phyloP scores from a whole-genome alignment of 169 alveolate genomes.

The Cryptosporidium sp. region DNA sequence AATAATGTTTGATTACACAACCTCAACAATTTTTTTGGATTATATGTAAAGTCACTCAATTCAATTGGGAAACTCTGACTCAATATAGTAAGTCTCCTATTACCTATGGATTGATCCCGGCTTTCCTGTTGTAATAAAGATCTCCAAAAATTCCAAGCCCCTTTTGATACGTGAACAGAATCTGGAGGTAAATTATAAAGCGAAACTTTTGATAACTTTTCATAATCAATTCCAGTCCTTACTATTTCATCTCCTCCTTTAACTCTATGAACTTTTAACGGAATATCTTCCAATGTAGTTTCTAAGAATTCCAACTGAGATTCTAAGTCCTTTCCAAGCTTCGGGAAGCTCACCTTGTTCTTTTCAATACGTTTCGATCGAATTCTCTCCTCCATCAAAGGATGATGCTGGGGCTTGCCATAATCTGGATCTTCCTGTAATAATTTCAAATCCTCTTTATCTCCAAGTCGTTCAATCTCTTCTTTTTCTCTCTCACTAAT shows the following conservation, averaged over 20 bases:
- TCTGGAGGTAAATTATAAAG: slow-evolving; percentile 44
- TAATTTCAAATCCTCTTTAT: background rate
- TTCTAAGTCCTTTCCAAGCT: slow-evolving; percentile 23
- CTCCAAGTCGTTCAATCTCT: background rate
- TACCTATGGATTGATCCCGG: slow-evolving; percentile 15
- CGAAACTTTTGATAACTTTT: slow-evolving; percentile 19
- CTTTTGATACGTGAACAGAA: slow-evolving; percentile 6
- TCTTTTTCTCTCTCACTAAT: slow-evolving; percentile 12
- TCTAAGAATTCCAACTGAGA: slow-evolving; percentile 27
- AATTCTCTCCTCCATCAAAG: slow-evolving; percentile 43
- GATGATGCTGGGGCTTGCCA: slow-evolving; percentile 60
- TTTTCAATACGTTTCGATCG: background rate
- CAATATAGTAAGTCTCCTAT: slow-evolving; percentile 10
- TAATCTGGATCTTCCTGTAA: slow-evolving; percentile 24
- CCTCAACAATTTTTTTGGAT: background rate
- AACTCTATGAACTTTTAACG: slow-evolving; percentile 19
- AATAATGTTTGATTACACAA: slow-evolving; percentile 19
- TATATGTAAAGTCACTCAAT: background rate
- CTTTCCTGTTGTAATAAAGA: slow-evolving; percentile 45
- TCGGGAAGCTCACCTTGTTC: slow-evolving; percentile 31
- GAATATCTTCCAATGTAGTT: slow-evolving; percentile 50
- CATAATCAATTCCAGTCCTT: slow-evolving; percentile 26
- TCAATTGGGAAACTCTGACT: slow-evolving; percentile 52
- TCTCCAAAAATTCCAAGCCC: slow-evolving; percentile 69
- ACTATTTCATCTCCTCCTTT: slow-evolving; percentile 27